Base-by-base conservation (phyloP, 495 filamentous ascomycete genomes). In the Neurospora discreta region DNA sequence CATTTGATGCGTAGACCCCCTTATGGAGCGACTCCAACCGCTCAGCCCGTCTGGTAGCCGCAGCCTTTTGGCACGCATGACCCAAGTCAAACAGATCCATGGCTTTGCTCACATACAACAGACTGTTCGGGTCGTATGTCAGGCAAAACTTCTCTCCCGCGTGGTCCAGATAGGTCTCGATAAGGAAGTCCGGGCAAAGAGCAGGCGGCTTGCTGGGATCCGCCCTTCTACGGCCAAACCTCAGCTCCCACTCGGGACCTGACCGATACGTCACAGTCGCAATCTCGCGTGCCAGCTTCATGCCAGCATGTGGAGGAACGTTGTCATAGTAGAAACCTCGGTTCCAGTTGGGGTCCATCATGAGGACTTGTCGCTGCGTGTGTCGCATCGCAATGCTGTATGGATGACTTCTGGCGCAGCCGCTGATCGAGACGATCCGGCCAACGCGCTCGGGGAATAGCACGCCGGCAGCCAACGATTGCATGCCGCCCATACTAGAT, bases 361-460 rank as follows among this genome's bases (percentile, higher is more conserved):
- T 98, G 30, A 99, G 86, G 8, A 98, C 95, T 82, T 98, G 95
- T 39, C 95, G 90, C 81, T 99, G 95, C 0, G 95, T 95, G 84
- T 99, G 95, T n/a, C 95, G 87, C 96, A 99, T 96, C 8, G 95
- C 95, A 81, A 99, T 97, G 78, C 94, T 97, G 81, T 98, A 98
- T 26, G 95, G 95, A 81, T 99, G 95, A 77, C 93, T 97, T 72
- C 95, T 87, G 11, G 94, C 95, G 79, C 95, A 99, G 43, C 94
- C 96, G 76, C 91, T 94, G 80, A 98, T 97, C 76, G 90, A 93
- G 43, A 94, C 92, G 71, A 99, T 89, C 72, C 90, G 89, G 30
- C 89, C 87, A 1, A 98, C 89, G 42, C 94, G 86, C 43, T 91
- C 88, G 13, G 93, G 91, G 80, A 95, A 97, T 18, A 97, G 79